Evolutionary conservation across 345 rosid genomes (phyloP).

Genomic region (Turritis glabra): DNA sequence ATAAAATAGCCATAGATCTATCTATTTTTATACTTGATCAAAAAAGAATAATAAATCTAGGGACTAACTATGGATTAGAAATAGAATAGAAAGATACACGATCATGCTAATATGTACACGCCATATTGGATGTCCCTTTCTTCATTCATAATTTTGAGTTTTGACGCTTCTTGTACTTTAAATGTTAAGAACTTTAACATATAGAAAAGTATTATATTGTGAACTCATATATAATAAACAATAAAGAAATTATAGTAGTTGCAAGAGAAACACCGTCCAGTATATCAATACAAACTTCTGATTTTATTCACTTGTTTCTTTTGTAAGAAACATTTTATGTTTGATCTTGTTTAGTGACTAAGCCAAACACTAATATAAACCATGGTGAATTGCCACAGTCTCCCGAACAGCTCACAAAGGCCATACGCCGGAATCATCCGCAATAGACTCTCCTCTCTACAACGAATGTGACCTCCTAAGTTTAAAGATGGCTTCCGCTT

Average conservation of each 20-base stretch:
- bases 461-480: no score
- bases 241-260: neutral
- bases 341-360: no score
- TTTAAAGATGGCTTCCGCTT: no score
- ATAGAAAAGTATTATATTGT: constrained; percentile 21
- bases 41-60: neutral
- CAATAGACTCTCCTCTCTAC: no score
- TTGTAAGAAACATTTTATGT: neutral
- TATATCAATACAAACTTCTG: neutral
- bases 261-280: constrained; percentile 20
- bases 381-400: no score
- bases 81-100: neutral
- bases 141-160: constrained; percentile 3
- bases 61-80: neutral
- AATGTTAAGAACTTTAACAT: neutral
- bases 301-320: neutral
- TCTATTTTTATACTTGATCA: neutral
- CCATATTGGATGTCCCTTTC: constrained; percentile 11
- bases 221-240: neutral
- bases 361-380: no score
- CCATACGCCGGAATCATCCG: no score
- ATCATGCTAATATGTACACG: neutral
- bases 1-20: neutral
- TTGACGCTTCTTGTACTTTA: constrained; percentile 12
- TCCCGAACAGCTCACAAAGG: no score